Conservation (phyloP, 495 filamentous ascomycete genomes). For the Podospora anserina region DNA sequence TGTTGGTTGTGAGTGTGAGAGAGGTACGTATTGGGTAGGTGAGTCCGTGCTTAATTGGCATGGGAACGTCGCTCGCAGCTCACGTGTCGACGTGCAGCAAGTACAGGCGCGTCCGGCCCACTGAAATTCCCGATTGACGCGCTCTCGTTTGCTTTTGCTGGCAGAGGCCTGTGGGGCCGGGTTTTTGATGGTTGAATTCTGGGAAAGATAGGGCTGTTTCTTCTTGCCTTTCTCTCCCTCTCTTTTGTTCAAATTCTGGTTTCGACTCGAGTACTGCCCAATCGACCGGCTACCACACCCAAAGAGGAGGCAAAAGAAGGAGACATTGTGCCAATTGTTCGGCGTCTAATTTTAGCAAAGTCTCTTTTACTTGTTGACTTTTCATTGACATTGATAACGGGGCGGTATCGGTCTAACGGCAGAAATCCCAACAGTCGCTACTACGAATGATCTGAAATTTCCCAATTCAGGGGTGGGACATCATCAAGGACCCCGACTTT, state of each 20-base stretch:
- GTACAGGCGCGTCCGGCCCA: constrained; percentile 23
- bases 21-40: not conserved
- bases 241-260: not conserved
- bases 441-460: not conserved
- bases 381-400: not conserved
- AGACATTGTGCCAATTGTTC: not conserved
- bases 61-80: not conserved
- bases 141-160: constrained; percentile 16
- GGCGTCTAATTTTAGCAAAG: not conserved
- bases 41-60: not conserved
- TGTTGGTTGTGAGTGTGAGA: not conserved
- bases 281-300: not conserved
- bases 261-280: not conserved
- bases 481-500: not conserved
- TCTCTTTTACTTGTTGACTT: not conserved
- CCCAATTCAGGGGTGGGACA: not conserved
- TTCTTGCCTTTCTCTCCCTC: not conserved
- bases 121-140: constrained; percentile 16
- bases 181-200: not conserved
- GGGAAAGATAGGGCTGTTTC: not conserved
- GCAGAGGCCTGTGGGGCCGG: not conserved
- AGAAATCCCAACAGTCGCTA: not conserved
- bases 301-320: not conserved
- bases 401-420: not conserved
- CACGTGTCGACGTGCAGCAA: constrained; percentile 26